Evolutionary conservation across 2,329 filamentous ascomycete genomes (phyloP).

Genomic region (Rachicladosporium sp.): DNA sequence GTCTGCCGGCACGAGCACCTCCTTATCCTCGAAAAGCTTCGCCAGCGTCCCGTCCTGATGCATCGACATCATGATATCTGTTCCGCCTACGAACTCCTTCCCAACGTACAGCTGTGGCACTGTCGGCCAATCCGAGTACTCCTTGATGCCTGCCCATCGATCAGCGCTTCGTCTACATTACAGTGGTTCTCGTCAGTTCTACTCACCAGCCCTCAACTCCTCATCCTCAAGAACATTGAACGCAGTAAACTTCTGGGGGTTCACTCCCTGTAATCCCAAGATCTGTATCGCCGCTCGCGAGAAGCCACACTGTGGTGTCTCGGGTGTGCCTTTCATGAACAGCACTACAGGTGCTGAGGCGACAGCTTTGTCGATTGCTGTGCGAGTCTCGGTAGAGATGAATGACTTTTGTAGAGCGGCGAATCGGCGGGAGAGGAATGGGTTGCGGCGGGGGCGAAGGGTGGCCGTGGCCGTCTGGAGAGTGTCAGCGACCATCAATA

Average conservation of each 20-base stretch:
- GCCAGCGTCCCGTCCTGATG: constrained; percentile 90
- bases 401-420: constrained; percentile 46
- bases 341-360: constrained; percentile 80
- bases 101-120: constrained; percentile 94
- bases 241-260: constrained; percentile 91
- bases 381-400: constrained; percentile 65
- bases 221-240: constrained; percentile 94
- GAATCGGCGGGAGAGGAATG: constrained; percentile 31
- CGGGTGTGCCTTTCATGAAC: constrained; percentile 99
- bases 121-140: constrained; percentile 98
- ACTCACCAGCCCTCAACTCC: constrained; percentile 66
- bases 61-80: constrained; percentile 93
- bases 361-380: constrained; percentile 84
- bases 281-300: constrained; percentile 92
- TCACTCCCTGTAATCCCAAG: constrained; percentile 83
- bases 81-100: constrained; percentile 94
- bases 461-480: constrained; percentile 35
- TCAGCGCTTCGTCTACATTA: neutral
- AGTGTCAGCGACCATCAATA: neutral
- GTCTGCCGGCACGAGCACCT: constrained; percentile 59
- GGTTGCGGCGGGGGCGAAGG: constrained; percentile 29
- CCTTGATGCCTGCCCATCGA: constrained; percentile 66
- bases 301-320: constrained; percentile 93
- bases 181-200: neutral
- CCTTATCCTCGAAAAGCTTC: constrained; percentile 84